Evolutionary conservation across 768 basidiomycete genomes (phyloP), one percentile per base, ranked within the genome.

Genomic region (Serendipita sp.): DNA sequence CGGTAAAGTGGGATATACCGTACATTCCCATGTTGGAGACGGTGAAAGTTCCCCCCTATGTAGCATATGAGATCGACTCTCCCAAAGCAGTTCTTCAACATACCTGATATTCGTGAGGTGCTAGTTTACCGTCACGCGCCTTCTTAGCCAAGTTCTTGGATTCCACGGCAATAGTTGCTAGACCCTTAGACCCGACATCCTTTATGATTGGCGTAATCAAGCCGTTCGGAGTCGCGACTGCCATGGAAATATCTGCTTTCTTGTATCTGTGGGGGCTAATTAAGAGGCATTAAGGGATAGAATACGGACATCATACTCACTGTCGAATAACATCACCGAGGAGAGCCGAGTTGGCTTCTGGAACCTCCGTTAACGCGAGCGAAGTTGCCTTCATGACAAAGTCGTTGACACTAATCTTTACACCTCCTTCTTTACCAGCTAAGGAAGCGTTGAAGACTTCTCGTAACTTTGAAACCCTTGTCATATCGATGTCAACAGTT

Each of bases 11-110:
- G 64, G 85, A 83, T 71, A 97, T 83, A 67, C 89, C 94, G 73
- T 81, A 96, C 96, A 99, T 99, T 76, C 96, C 96, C 65, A 99
- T 81, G 78, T 99, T 99, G 66, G 96, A 99, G 74, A 99, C 91
- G 48, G 96, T 98, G 78, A 99, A 98, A 11, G 94, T 90, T 58
- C 96, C 96, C 64, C 96, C 96, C 88, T 92, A 67, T 24, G 65
- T 58, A 56, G 47, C 32, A 3, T 41, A 45, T 66, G 51, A 53
- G 58, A 44, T 3, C 24, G 18, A 60, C 64, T 38, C 7, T 64
- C 8, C n/a, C 10, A 51, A 32, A 15, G 46, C 48, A 8, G 5
- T 63, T 53, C 34, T 48, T 7, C 38, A 24, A 72, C 72, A 60
- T 68, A 88, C 90, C 85, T 99, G 95, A 79, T 98, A 99, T 75